Evolutionary conservation across 2,329 filamentous ascomycete genomes (phyloP).

Genomic region (Aureobasidium lini): DNA sequence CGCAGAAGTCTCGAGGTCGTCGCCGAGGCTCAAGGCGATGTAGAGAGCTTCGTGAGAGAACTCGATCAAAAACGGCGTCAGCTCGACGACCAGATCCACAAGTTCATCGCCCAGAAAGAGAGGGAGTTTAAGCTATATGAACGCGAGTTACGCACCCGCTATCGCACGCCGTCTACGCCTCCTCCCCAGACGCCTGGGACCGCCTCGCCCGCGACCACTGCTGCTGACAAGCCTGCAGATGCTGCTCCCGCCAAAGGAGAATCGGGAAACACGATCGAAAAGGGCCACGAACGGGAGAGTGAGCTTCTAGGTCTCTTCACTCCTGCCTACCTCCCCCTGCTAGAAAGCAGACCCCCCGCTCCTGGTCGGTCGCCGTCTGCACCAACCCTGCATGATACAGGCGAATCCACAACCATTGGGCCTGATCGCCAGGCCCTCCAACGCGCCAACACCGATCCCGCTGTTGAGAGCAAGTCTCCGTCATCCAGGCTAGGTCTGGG

Average conservation of each 20-base stretch:
- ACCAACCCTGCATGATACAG: slow-evolving; percentile 15
- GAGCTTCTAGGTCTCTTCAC: slow-evolving; percentile 31
- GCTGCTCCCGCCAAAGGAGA: neutral
- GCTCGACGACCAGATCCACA: slow-evolving; percentile 32
- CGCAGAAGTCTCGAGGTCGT: slow-evolving; percentile 15
- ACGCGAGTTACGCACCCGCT: slow-evolving; percentile 24
- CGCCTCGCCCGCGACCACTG: neutral
- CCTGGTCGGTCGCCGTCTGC: slow-evolving; percentile 23
- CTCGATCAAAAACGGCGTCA: slow-evolving; percentile 30
- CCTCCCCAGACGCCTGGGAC: neutral
- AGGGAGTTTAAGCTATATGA: slow-evolving; percentile 30
- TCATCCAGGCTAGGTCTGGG: slow-evolving; percentile 19
- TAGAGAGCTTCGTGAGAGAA: slow-evolving; percentile 20
- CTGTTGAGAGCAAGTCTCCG: slow-evolving; percentile 7
- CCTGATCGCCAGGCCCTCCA: slow-evolving; percentile 14
- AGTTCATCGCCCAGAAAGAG: slow-evolving; percentile 31
- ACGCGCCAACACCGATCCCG: slow-evolving; percentile 25
- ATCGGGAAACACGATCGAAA: neutral
- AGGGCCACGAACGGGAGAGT: slow-evolving; percentile 21
- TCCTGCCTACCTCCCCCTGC: slow-evolving; percentile 27
- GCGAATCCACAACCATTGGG: neutral
- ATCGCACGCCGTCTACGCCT: neutral
- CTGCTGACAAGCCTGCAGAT: neutral
- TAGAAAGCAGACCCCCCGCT: slow-evolving; percentile 21
- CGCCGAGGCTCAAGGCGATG: slow-evolving; percentile 17